phyloP scores from a whole-genome alignment of 2,329 filamentous ascomycete species.

The Penicillium freii region DNA sequence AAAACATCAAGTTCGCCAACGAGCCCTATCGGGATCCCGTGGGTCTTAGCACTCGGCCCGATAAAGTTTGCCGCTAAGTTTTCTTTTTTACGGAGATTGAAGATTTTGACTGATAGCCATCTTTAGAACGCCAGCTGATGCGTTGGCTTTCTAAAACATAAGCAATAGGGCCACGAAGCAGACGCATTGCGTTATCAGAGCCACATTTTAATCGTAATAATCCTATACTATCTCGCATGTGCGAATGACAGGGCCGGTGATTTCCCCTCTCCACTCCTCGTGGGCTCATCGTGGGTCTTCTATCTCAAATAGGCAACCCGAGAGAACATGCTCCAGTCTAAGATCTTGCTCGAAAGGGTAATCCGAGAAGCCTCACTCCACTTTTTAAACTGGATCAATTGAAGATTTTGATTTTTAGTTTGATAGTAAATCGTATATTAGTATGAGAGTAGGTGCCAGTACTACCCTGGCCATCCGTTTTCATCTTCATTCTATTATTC shows the following conservation, averaged over 20 bases:
- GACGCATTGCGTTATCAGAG: neutral
- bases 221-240: neutral
- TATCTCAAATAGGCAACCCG: constrained; percentile 8
- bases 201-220: neutral
- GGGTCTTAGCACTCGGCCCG: constrained; percentile 4
- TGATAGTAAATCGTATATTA: constrained; percentile 2
- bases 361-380: constrained; percentile 11
- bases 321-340: constrained; percentile 6
- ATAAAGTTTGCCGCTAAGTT: neutral
- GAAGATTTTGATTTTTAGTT: constrained; percentile 14
- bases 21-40: constrained; percentile 8
- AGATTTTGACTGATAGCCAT: neutral
- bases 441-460: neutral
- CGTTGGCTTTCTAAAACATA: neutral
- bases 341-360: constrained; percentile 8
- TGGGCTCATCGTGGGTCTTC: constrained; percentile 4
- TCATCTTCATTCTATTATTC: neutral
- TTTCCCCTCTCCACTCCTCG: neutral
- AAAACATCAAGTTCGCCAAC: neutral
- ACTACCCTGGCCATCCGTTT: neutral
- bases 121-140: neutral
- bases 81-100: neutral
- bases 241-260: neutral
- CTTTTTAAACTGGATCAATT: constrained; percentile 16
- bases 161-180: neutral